phyloP scores from a whole-genome alignment of 2,329 filamentous ascomycete species.

The Fusarium denticulatum region DNA sequence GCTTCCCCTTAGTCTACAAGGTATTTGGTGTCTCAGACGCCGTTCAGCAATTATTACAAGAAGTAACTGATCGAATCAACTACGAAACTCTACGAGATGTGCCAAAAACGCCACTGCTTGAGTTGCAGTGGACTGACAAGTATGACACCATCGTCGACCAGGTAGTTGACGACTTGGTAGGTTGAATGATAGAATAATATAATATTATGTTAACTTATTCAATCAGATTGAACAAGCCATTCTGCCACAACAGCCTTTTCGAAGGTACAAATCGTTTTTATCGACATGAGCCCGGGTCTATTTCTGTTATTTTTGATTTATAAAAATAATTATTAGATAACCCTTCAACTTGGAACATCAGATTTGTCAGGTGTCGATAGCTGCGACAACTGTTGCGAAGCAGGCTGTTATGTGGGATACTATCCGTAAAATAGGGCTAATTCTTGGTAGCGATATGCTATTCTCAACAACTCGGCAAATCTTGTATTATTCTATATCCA shows the following conservation, averaged over 20 bases:
- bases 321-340: neutral
- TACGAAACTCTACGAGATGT: neutral
- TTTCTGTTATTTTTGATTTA: no score
- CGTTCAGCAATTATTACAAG: neutral
- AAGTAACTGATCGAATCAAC: fast-evolving
- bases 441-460: neutral
- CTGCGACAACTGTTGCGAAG: neutral
- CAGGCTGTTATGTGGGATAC: neutral
- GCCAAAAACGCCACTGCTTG: neutral
- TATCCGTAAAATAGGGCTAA: fast-evolving
- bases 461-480: neutral
- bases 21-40: neutral
- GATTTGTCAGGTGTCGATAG: neutral
- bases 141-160: neutral
- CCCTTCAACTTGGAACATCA: fast-evolving
- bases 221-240: neutral
- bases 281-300: neutral
- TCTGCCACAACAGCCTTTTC: neutral
- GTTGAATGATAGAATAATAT: neutral
- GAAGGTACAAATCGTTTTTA: neutral
- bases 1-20: neutral
- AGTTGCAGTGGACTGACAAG: fast-evolving
- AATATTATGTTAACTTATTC: neutral
- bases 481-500: neutral
- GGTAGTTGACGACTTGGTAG: neutral